These are phyloP conservation scores for Triadica sebifera DNA, from an alignment of 345 rosid genomes.

Conservation along the genomic window DNA sequence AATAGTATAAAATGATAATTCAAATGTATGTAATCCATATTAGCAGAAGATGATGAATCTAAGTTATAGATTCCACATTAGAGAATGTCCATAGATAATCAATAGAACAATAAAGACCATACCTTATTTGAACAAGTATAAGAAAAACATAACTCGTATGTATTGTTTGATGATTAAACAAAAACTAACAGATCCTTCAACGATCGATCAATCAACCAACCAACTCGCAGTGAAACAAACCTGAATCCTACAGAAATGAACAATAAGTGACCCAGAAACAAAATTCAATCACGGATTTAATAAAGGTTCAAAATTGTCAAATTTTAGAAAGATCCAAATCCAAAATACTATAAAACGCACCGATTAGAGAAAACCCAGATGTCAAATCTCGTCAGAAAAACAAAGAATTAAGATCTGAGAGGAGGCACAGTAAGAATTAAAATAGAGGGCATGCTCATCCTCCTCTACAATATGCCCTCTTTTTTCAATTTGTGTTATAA, in stretches of 20 bases:
- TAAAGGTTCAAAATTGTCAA: slow-evolving; percentile 30
- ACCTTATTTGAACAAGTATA: slow-evolving; percentile 38
- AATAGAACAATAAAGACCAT: slow-evolving; percentile 21
- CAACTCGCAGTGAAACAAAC: slow-evolving; percentile 30
- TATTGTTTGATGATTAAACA: slow-evolving; percentile 17
- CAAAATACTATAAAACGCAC: slow-evolving; percentile 53
- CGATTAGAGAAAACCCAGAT: slow-evolving; percentile 65
- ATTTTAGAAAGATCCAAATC: slow-evolving; percentile 39
- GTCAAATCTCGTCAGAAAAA: slow-evolving; percentile 48
- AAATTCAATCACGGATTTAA: slow-evolving; percentile 22
- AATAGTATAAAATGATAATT: not conserved
- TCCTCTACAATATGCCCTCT: slow-evolving; percentile 47
- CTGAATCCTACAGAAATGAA: slow-evolving; percentile 26
- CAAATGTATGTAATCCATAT: not conserved
- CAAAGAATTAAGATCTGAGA: slow-evolving; percentile 66
- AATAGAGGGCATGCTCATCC: slow-evolving; percentile 62
- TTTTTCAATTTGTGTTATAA: slow-evolving; percentile 27
- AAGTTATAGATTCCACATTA: not conserved
- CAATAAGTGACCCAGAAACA: slow-evolving; percentile 15
- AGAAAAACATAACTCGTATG: slow-evolving; percentile 24
- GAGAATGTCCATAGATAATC: slow-evolving; percentile 12
- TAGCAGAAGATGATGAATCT: slow-evolving; percentile 8
- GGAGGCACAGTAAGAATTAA: slow-evolving; percentile 43
- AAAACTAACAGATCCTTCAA: slow-evolving; percentile 50
- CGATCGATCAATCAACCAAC: slow-evolving; percentile 42